Base-by-base conservation (phyloP, 108 stramenopile species). In the Skeletonema menzelii region DNA sequence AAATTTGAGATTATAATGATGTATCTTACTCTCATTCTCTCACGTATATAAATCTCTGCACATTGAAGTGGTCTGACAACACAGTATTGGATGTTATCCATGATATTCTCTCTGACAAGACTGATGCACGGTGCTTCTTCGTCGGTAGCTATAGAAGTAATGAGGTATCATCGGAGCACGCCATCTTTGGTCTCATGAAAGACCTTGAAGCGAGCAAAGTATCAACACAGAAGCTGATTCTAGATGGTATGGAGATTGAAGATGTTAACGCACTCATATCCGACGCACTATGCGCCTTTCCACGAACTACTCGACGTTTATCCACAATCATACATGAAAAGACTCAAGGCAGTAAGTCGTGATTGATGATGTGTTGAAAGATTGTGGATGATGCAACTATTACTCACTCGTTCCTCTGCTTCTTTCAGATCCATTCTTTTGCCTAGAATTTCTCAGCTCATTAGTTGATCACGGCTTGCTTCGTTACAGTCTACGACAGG, bases 91-190 rank as follows among this genome's bases (percentile, higher is more conserved):
- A 37, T 20, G 31, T 82, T 17, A 59, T 82, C n/a, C 70, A 82
- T 27, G 31, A 62, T 13, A 27, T 82, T 17, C 74, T 82, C 1
- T 75, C 69, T 56, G 70, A 82, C 27, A 5, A 17, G 30, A 62
- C 46, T 22, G 74, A 64, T 55, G 31, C 47, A 22, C 62, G 57
- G 24, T 67, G 67, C 67, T 75, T 82, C 46, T 73, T 80, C 27
- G 69, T 80, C 22, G 79, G 79, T 2, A 80, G 63, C 32, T 80
- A 80, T n/a, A 59, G 79, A 34, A 59, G 59, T 34, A 70, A 80
- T 61, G 79, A 80, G 22, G 79, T 74, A 27, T 35, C 24, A 32
- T 19, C 55, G 2, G 69, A 74, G n/a, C 79, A 80, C 30, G 61
- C 37, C 31, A 70, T 80, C 28, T 67, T 68, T 66, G 59, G 32